Base-by-base conservation (phyloP, 2,329 filamentous ascomycete species). In the Aureobasidium sp. region DNA sequence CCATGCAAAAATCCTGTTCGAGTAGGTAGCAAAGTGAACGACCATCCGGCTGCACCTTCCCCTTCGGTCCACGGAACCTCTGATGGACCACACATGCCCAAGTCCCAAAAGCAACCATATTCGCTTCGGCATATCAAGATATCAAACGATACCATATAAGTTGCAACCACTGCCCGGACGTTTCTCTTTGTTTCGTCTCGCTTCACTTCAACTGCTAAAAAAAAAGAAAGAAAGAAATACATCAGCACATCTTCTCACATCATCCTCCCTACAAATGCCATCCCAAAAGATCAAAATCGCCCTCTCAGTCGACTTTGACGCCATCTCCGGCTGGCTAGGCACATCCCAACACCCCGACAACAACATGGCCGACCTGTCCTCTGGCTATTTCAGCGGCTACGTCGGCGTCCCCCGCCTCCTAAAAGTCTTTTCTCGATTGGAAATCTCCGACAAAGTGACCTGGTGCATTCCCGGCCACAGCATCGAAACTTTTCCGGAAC, bases 391-490 rank as follows among this genome's bases (percentile, higher is more conserved):
- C 63, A 73, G 74, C 39, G 79, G 74, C 1, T 70, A 74, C 52
- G 77, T 80, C n/a, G 79, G 79, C 29, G 78, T 80, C 0, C 75
- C 74, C 0, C 72, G 79, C 8, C 69, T 82, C 2, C 66, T 82
- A 8, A 75, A 72, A 40, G 66, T 82, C 47, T 77, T 82, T 60
- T 69, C 72, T 27, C 77, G 74, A 59, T 70, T 77, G 37, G 61
- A 64, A 1, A 72, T 82, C 21, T 67, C 76, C 3, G 69, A 78
- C 24, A 76, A 75, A 55, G 70, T 78, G 24, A 81, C 79, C 3
- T 82, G 79, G 79, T 81, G 80, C 60, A 74, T 82, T 10, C 79
- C 79, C 0, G 79, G 79, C 41, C 79, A 83, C 64, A 78, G 73
- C 0, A 70, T 79, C 47, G 79, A 83, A 58, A 79, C 73, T 8